A percentile compares a stretch with the other conserved stretches of the same genome.
phyloP scores from a whole-genome alignment of 495 filamentous ascomycete species.

The Penicillium waksmanii region DNA sequence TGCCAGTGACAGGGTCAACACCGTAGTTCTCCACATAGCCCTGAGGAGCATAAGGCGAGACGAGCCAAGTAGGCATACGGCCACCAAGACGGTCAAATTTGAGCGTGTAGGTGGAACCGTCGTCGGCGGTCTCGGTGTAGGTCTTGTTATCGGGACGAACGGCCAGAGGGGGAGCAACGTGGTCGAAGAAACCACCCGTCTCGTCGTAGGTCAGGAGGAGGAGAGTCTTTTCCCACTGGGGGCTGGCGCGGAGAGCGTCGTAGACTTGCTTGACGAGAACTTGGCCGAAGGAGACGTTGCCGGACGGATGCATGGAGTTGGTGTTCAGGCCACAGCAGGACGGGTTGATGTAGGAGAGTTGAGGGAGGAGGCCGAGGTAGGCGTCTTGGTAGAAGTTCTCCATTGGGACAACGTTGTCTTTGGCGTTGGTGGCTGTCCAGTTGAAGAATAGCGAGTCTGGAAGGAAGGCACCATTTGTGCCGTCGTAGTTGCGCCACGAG shows the following conservation, averaged over 20 bases:
- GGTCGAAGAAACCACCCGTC: conserved; percentile 57
- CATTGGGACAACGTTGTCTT: conserved; percentile 40
- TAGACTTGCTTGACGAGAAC: conserved; percentile 56
- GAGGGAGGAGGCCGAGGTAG: conserved; percentile 44
- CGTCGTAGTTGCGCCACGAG: conserved; percentile 57
- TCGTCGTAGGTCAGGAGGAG: conserved; percentile 56
- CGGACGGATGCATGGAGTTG: conserved; percentile 56
- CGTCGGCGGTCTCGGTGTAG: conserved; percentile 48
- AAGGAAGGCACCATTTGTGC: conserved; percentile 39
- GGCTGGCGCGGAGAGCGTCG: conserved; percentile 51
- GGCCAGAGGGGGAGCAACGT: conserved; percentile 51
- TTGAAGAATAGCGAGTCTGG: conserved; percentile 46
- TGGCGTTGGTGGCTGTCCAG: conserved; percentile 46
- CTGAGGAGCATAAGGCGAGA: conserved; percentile 52
- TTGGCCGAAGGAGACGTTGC: conserved; percentile 52
- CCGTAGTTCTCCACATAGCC: conserved; percentile 52
- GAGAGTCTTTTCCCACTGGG: conserved; percentile 54
- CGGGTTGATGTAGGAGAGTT: conserved; percentile 58
- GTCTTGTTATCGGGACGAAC: conserved; percentile 48
- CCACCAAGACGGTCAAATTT: conserved; percentile 55
- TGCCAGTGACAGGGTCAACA: conserved; percentile 35
- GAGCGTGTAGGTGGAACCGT: conserved; percentile 50
- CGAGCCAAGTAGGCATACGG: conserved; percentile 56
- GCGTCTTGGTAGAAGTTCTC: conserved; percentile 50
- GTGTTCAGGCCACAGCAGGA: conserved; percentile 53